Conservation (phyloP, 345 rosid species). For the Lepidium aucheri region DNA sequence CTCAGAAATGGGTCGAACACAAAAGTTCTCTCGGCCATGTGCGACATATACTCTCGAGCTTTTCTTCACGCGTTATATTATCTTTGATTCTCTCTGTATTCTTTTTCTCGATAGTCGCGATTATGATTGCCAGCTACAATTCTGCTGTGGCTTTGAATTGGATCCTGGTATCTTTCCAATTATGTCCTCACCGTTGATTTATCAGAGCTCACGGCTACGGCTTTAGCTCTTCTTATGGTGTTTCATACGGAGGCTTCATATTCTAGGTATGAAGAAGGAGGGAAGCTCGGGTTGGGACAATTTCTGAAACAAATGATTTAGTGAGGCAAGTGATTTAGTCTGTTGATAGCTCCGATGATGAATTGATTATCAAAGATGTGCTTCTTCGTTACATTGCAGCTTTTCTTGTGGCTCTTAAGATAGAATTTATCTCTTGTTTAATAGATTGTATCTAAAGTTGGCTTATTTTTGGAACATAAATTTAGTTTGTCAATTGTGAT, state of each 20-base stretch:
- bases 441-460: too few relatives aligned
- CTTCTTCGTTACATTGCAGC: constrained; percentile 70
- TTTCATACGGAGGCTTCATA: constrained; percentile 90
- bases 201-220: constrained; percentile 89
- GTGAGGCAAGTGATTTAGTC: constrained; percentile 52
- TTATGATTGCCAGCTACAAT: constrained; percentile 50
- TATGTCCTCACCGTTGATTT: constrained; percentile 68
- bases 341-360: constrained; percentile 41
- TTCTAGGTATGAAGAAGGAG: constrained; percentile 82
- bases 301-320: constrained; percentile 65
- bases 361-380: constrained; percentile 32
- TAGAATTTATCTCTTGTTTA: background rate
- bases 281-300: constrained; percentile 69
- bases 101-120: constrained; percentile 60
- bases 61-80: constrained; percentile 72
- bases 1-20: constrained; percentile 70
- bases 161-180: constrained; percentile 60
- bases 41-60: constrained; percentile 63
- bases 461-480: too few relatives aligned
- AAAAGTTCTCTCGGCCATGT: constrained; percentile 81
- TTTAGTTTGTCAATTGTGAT: too few relatives aligned
- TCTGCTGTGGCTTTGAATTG: constrained; percentile 49
- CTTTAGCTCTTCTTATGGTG: constrained; percentile 76
- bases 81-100: constrained; percentile 76
- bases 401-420: constrained; percentile 87